phyloP scores from a whole-genome alignment of 2,329 filamentous ascomycete genomes.

The Cercospora zeae-maydis region DNA sequence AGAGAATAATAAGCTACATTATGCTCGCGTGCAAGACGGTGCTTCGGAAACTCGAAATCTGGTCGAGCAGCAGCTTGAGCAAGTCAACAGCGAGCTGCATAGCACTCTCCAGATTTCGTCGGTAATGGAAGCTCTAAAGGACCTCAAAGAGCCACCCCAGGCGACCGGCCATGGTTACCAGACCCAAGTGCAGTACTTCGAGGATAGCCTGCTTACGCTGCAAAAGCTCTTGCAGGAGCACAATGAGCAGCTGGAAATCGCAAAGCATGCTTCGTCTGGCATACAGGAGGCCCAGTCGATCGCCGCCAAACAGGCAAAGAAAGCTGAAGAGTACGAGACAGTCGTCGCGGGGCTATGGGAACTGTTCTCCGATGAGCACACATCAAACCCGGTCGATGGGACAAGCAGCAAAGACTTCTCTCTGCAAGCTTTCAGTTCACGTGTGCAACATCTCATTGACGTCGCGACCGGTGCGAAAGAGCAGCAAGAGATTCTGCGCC shows the following conservation, averaged over 20 bases:
- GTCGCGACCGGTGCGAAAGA: constrained; percentile 76
- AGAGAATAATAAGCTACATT: constrained; percentile 26
- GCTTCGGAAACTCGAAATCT: constrained; percentile 24
- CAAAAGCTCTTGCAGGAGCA: constrained; percentile 34
- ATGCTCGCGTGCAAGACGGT: constrained; percentile 27
- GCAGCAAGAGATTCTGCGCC: constrained; percentile 82
- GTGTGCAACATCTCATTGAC: constrained; percentile 73
- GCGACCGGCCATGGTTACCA: constrained; percentile 57
- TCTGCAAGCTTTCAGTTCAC: constrained; percentile 69
- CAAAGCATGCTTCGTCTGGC: constrained; percentile 23
- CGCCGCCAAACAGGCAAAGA: constrained; percentile 32
- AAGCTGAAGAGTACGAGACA: constrained; percentile 55
- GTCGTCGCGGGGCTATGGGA: constrained; percentile 53
- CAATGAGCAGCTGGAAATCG: constrained; percentile 28
- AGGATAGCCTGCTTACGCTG: constrained; percentile 52
- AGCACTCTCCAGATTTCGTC: constrained; percentile 39
- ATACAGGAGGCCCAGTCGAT: constrained; percentile 25
- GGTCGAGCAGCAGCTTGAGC: constrained; percentile 35
- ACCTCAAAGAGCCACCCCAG: constrained; percentile 57
- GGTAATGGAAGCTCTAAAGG: constrained; percentile 51
- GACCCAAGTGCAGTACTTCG: constrained; percentile 66
- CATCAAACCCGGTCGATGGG: constrained; percentile 51
- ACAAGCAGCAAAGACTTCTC: constrained; percentile 59
- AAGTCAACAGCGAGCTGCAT: constrained; percentile 33
- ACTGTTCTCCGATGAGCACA: constrained; percentile 45